phyloP scores from a whole-genome alignment of 176 grass and related monocot species.

The Carex parvula region DNA sequence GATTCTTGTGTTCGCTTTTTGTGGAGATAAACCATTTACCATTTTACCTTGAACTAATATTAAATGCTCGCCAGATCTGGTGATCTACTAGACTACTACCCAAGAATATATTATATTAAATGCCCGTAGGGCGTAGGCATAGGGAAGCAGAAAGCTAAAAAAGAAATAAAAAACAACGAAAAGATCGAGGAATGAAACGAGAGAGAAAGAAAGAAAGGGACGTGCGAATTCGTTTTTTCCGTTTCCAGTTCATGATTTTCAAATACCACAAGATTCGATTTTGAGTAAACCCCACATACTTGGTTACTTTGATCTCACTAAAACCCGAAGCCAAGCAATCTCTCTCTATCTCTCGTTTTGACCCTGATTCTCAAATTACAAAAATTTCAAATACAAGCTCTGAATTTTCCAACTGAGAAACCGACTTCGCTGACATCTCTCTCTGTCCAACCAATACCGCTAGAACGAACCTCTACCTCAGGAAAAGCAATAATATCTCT shows the following conservation, averaged over 20 bases:
- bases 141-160: neutral
- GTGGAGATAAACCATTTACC: neutral
- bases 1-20: neutral
- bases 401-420: constrained; percentile 3
- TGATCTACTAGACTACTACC: neutral
- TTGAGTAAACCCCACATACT: neutral
- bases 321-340: constrained; percentile 3
- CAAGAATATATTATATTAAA: too few species aligned
- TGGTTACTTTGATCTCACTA: neutral
- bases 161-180: neutral
- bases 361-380: neutral
- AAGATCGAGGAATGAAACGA: too few species aligned
- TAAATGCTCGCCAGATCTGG: neutral
- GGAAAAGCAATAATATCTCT: neutral
- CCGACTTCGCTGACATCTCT: constrained; percentile 16
- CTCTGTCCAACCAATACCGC: neutral
- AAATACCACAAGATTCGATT: neutral
- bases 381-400: constrained; percentile 1
- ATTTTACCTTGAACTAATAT: neutral
- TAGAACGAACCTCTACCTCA: constrained; percentile 3
- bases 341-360: neutral
- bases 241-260: neutral
- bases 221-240: neutral
- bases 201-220: neutral
- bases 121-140: too few species aligned